These are phyloP conservation scores for Schoenoplectus triqueter DNA, from an alignment of 202 grass and related monocot species.

Conservation along the genomic window DNA sequence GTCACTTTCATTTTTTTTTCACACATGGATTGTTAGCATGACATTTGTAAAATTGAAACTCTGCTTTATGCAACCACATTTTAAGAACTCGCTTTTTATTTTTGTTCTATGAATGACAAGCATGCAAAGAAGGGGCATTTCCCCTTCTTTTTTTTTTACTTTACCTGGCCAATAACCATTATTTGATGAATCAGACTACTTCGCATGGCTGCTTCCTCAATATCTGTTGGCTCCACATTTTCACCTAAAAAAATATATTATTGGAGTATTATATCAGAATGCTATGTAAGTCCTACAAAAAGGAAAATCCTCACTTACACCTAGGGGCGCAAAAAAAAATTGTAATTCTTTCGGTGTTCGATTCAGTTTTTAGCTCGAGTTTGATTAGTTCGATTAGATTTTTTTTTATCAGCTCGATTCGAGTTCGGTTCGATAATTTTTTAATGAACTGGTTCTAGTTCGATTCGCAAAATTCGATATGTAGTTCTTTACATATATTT, in stretches of 20 bases:
- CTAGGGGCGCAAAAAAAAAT: too few relatives aligned
- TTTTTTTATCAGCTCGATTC: too few relatives aligned
- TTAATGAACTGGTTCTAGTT: too few relatives aligned
- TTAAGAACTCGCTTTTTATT: background rate
- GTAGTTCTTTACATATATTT: too few relatives aligned
- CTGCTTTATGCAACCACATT: background rate
- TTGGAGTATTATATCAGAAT: background rate
- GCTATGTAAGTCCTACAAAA: too few relatives aligned
- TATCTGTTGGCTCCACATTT: conserved; percentile 91
- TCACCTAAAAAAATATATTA: conserved; percentile 59
- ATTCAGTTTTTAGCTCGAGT: too few relatives aligned
- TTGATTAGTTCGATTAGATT: too few relatives aligned
- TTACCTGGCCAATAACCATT: conserved; percentile 84
- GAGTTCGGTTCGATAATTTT: too few relatives aligned
- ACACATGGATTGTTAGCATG: background rate
- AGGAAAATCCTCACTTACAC: too few relatives aligned
- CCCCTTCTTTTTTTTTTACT: background rate
- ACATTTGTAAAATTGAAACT: background rate
- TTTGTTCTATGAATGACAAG: background rate
- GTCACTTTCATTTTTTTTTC: background rate
- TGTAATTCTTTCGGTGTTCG: too few relatives aligned
- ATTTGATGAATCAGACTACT: conserved; percentile 91
- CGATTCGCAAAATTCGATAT: too few relatives aligned
- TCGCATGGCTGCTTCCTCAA: conserved; percentile 74
- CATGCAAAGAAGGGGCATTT: background rate